Conservation (phyloP, 2,329 filamentous ascomycete genomes). For the Claviceps sp. region DNA sequence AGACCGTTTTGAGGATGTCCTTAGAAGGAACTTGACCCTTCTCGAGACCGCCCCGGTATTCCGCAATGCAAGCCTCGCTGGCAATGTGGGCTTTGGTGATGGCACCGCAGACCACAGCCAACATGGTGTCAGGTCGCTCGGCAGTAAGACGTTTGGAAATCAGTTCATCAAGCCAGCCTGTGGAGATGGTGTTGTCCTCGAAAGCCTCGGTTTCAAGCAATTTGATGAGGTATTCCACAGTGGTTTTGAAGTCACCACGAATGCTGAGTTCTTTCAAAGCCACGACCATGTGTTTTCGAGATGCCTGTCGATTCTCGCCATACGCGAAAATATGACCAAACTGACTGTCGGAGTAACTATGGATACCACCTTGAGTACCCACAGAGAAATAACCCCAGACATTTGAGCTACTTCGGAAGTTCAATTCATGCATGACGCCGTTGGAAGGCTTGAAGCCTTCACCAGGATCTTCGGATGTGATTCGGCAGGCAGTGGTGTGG, state of each 20-base stretch:
- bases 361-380: conserved; percentile 88
- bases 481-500: conserved; percentile 95
- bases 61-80: conserved; percentile 76
- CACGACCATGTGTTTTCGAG: conserved; percentile 97
- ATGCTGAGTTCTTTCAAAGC: conserved; percentile 98
- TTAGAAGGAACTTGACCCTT: conserved; percentile 96
- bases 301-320: conserved; percentile 91
- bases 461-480: conserved; percentile 95
- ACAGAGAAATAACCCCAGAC: conserved; percentile 99
- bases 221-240: conserved; percentile 98
- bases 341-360: conserved; percentile 98
- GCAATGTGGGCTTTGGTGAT: conserved; percentile 89
- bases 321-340: conserved; percentile 99
- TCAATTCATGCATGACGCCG: conserved; percentile 97
- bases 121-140: conserved; percentile 82
- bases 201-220: conserved; percentile 95
- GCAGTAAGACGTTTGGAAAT: conserved; percentile 96
- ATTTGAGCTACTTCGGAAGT: conserved; percentile 97
- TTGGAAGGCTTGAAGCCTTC: conserved; percentile 99
- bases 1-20: conserved; percentile 94
- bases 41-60: conserved; percentile 80
- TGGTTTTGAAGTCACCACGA: conserved; percentile 97
- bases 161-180: conserved; percentile 95
- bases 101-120: conserved; percentile 91
- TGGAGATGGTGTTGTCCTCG: conserved; percentile 98